These are phyloP conservation scores for Penicillium cataractarum DNA, from an alignment of 495 filamentous ascomycete genomes.

Conservation along the genomic window DNA sequence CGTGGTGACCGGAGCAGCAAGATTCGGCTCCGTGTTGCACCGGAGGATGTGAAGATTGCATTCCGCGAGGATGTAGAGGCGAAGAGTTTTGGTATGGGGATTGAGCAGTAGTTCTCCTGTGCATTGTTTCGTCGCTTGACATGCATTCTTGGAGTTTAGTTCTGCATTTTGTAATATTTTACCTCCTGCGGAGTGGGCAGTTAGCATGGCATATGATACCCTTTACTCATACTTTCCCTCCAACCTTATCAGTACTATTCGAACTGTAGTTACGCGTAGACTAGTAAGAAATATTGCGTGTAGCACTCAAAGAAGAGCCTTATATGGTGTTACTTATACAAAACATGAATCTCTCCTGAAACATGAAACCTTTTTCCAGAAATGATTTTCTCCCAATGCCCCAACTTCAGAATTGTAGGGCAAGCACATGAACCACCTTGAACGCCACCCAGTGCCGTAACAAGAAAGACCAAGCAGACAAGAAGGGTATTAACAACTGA, in stretches of 20 bases:
- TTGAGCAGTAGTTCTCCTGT: conserved; percentile 35
- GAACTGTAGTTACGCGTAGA: not conserved
- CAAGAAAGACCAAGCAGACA: conserved; percentile 21
- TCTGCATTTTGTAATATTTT: conserved; percentile 3
- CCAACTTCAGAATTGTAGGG: conserved; percentile 6
- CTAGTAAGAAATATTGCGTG: too few relatives aligned
- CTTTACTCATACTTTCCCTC: conserved; percentile 5
- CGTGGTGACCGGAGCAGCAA: conserved; percentile 84
- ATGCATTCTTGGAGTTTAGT: conserved; percentile 20
- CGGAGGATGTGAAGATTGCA: conserved; percentile 87
- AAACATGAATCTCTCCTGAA: not conserved
- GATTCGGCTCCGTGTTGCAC: conserved; percentile 79
- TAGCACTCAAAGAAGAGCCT: not conserved
- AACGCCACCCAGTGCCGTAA: conserved; percentile 38
- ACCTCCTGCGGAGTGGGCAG: not conserved
- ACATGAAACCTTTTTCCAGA: conserved; percentile 10
- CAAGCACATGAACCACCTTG: conserved; percentile 25
- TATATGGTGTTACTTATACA: conserved; percentile 11
- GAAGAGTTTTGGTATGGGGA: conserved; percentile 64
- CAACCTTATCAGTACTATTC: not conserved
- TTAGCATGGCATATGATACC: conserved; percentile 36
- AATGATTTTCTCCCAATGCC: conserved; percentile 8
- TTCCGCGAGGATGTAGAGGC: conserved; percentile 88
- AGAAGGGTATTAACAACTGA: conserved; percentile 30
- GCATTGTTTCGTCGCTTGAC: not conserved